These are phyloP conservation scores for Chaetomiaceae sp. DNA, from an alignment of 2,329 filamentous ascomycete species.

Conservation along the genomic window DNA sequence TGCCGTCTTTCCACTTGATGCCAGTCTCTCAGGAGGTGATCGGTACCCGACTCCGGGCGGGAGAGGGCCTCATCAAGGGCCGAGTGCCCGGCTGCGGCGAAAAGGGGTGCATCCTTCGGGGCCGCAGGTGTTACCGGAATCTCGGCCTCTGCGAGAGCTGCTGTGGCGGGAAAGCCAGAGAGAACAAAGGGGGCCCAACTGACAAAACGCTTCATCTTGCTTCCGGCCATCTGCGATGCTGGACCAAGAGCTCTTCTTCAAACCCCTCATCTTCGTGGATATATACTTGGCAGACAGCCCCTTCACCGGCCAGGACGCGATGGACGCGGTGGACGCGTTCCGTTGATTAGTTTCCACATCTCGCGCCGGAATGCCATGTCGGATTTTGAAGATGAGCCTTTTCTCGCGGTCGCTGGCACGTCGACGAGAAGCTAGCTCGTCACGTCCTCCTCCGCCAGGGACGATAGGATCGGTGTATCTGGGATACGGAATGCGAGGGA, in stretches of 20 bases:
- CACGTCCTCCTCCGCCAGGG: neutral
- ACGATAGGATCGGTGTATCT: neutral
- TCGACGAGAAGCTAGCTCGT: neutral
- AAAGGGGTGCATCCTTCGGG: neutral
- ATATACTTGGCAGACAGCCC: constrained; percentile 8
- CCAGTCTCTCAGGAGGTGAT: neutral
- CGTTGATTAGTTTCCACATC: neutral
- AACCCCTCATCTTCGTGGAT: neutral
- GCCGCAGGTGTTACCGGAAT: neutral
- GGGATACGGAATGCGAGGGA: neutral
- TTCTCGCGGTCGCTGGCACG: too few species aligned
- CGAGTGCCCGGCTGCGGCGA: neutral
- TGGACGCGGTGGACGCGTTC: neutral
- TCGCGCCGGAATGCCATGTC: constrained; percentile 4
- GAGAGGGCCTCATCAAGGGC: neutral
- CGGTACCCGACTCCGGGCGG: neutral
- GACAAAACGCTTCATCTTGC: constrained; percentile 17
- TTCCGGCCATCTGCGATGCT: constrained; percentile 5
- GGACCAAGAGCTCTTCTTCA: neutral
- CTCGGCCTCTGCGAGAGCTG: neutral
- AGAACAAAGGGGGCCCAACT: constrained; percentile 10
- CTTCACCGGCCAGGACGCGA: neutral
- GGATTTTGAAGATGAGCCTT: neutral
- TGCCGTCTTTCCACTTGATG: neutral
- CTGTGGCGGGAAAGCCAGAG: constrained; percentile 8